These are phyloP conservation scores for Debaryomyces udenii DNA, from an alignment of 1,139 yeast genomes.

Conservation along the genomic window DNA sequence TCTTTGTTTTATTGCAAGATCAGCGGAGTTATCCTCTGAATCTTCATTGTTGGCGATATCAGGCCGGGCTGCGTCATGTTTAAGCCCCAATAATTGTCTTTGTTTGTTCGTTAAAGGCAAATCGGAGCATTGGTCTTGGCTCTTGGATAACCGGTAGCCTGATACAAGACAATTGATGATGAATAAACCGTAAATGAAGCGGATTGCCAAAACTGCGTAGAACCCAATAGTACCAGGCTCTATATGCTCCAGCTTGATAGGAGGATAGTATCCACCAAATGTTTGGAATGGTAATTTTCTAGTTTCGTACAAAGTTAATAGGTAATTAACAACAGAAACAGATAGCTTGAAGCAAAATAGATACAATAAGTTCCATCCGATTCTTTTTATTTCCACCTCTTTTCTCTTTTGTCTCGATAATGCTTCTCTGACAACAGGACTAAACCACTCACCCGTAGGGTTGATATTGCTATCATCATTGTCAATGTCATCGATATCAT, in stretches of 20 bases:
- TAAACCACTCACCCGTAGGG: constrained; percentile 47
- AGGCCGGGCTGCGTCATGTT: neutral
- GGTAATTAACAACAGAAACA: constrained; percentile 18
- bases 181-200: constrained; percentile 17
- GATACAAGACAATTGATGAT: constrained; percentile 22
- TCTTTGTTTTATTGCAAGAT: constrained; percentile 12
- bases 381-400: constrained; percentile 28
- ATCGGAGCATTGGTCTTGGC: constrained; percentile 46
- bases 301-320: constrained; percentile 9
- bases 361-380: constrained; percentile 23
- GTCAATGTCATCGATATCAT: constrained; percentile 15
- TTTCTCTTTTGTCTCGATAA: constrained; percentile 38
- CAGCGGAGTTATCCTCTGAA: constrained; percentile 5
- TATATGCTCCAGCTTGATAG: constrained; percentile 9
- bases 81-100: constrained; percentile 39
- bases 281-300: constrained; percentile 14
- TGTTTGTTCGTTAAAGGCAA: constrained; percentile 44
- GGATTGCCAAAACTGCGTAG: constrained; percentile 5
- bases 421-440: constrained; percentile 42
- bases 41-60: constrained; percentile 1
- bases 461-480: constrained; percentile 16
- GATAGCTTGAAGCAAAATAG: constrained; percentile 22
- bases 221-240: constrained; percentile 8
- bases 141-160: constrained; percentile 24
- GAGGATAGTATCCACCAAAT: constrained; percentile 12